Evolutionary conservation across 805 yeast species (phyloP).

Genomic region (Candida adriatica): DNA sequence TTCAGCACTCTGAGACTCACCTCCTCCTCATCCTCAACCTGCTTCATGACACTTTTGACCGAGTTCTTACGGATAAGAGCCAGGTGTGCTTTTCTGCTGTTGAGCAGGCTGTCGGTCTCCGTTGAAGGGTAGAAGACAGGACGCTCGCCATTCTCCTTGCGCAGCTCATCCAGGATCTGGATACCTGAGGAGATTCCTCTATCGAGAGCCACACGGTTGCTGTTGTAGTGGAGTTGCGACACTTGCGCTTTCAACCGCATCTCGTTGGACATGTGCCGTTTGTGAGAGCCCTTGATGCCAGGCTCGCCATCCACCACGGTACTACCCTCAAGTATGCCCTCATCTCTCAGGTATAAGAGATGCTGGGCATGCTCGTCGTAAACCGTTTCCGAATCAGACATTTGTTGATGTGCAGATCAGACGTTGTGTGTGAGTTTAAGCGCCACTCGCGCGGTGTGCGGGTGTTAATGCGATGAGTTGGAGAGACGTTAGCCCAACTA

Average conservation of each 20-base stretch:
- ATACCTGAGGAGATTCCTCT: constrained; percentile 50
- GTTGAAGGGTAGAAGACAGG: constrained; percentile 58
- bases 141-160: constrained; percentile 48
- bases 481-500: too few species aligned
- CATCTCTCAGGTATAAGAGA: constrained; percentile 20
- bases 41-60: constrained; percentile 14
- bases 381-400: constrained; percentile 10
- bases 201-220: constrained; percentile 58
- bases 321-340: constrained; percentile 21
- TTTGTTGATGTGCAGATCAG: too few species aligned
- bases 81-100: constrained; percentile 43
- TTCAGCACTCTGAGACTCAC: constrained; percentile 54
- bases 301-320: constrained; percentile 21
- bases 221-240: constrained; percentile 72
- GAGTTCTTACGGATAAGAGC: constrained; percentile 44
- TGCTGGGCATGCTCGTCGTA: constrained; percentile 16
- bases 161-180: constrained; percentile 43
- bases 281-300: constrained; percentile 9
- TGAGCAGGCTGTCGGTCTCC: constrained; percentile 28
- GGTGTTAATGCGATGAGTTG: too few species aligned
- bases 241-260: constrained; percentile 45
- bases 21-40: constrained; percentile 15
- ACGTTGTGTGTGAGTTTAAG: too few species aligned
- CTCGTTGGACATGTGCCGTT: constrained; percentile 24
- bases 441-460: too few species aligned